Conservation (phyloP, 306 rosid genomes). For the Prunus fruticosa region DNA sequence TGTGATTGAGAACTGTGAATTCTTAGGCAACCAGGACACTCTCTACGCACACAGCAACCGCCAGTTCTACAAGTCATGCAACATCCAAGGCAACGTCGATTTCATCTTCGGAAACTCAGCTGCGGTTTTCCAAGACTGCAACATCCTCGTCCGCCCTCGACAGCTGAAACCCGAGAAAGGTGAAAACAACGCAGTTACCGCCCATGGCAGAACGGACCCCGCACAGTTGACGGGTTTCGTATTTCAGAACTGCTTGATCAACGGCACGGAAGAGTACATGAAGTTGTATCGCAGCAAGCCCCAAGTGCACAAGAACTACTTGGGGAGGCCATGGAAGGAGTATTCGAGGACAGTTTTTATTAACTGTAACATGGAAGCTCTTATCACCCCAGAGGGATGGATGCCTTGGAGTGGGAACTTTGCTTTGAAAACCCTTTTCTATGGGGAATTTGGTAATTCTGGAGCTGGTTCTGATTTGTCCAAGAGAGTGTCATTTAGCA, state of each 20-base stretch:
- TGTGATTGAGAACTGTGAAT: slow-evolving; percentile 60
- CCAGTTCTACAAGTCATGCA: slow-evolving; percentile 77
- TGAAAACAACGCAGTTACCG: slow-evolving; percentile 61
- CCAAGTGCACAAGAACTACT: slow-evolving; percentile 61
- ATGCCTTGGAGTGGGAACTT: slow-evolving; percentile 68
- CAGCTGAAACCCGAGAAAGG: slow-evolving; percentile 62
- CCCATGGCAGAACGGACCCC: slow-evolving; percentile 87
- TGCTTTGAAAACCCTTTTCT: slow-evolving; percentile 66
- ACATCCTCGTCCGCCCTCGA: slow-evolving; percentile 51
- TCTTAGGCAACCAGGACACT: slow-evolving; percentile 86
- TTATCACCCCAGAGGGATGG: slow-evolving; percentile 63
- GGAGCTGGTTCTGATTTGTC: slow-evolving; percentile 52
- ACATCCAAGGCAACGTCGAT: slow-evolving; percentile 74
- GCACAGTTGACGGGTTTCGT: slow-evolving; percentile 77
- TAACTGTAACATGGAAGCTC: slow-evolving; percentile 41
- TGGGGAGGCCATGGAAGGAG: slow-evolving; percentile 98
- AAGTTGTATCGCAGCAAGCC: slow-evolving; percentile 58
- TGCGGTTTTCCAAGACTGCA: slow-evolving; percentile 61
- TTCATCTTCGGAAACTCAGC: slow-evolving; percentile 91
- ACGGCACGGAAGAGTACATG: slow-evolving; percentile 78
- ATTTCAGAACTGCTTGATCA: slow-evolving; percentile 61
- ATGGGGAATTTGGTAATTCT: slow-evolving; percentile 59
- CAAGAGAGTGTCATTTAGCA: slow-evolving; percentile 65
- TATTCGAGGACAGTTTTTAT: slow-evolving; percentile 72
- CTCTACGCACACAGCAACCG: slow-evolving; percentile 82